Conservation (phyloP, 306 rosid species). For the Casuarina glauca region DNA sequence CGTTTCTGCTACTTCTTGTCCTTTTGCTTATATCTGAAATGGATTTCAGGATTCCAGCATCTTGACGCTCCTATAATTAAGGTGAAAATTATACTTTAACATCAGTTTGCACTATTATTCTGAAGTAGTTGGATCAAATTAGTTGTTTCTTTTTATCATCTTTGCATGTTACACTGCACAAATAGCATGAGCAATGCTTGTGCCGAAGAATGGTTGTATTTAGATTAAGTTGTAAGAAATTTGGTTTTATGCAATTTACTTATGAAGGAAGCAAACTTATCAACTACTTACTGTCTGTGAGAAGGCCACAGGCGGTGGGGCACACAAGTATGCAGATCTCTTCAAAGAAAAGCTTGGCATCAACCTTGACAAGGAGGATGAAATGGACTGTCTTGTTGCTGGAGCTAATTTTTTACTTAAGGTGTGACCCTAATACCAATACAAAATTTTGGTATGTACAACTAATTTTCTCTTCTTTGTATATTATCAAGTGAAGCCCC, state of each 20-base stretch:
- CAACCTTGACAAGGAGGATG: conserved; percentile 87
- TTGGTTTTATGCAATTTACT: conserved; percentile 28
- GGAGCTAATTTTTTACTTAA: conserved; percentile 96
- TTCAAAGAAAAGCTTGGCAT: conserved; percentile 77
- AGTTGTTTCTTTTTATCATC: conserved; percentile 1
- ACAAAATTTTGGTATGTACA: conserved; percentile 17
- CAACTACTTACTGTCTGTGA: conserved; percentile 33
- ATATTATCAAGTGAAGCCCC: background rate
- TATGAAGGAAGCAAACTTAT: conserved; percentile 34
- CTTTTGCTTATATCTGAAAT: conserved; percentile 40
- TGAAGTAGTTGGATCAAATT: conserved; percentile 22
- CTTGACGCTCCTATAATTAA: conserved; percentile 52
- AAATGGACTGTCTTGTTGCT: conserved; percentile 95
- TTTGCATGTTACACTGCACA: background rate
- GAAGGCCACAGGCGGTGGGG: conserved; percentile 99
- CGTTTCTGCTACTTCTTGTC: conserved; percentile 28
- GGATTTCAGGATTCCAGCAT: conserved; percentile 56
- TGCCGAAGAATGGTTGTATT: background rate
- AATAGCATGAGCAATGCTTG: background rate
- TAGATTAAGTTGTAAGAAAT: conserved; percentile 18
- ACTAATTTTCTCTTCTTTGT: background rate
- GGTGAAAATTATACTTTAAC: conserved; percentile 41
- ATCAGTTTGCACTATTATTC: background rate
- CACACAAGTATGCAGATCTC: conserved; percentile 72
- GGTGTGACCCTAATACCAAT: conserved; percentile 52